A percentile compares a stretch with the other conserved stretches of the same genome.
Conservation (phyloP, 1,284 basidiomycete genomes). For the Serendipita sp. region DNA sequence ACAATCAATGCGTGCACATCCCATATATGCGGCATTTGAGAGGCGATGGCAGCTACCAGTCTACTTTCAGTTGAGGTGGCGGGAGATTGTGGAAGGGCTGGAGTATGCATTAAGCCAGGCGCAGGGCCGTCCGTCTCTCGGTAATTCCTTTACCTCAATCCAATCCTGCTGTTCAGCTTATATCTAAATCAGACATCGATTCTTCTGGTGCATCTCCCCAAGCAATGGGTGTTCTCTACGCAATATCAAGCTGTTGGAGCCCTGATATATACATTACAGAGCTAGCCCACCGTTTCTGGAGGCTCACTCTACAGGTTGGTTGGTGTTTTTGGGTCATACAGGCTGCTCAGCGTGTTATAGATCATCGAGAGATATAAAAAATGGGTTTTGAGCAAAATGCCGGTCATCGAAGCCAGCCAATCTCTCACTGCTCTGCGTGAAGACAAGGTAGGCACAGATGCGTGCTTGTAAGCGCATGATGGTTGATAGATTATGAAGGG, state of each 20-base stretch:
- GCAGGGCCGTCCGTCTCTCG: constrained; percentile 14
- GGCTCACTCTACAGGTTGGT: constrained; percentile 66
- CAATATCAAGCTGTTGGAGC: constrained; percentile 70
- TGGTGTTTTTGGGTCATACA: neutral
- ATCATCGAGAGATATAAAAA: constrained; percentile 62
- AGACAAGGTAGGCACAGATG: constrained; percentile 22
- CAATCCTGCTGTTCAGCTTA: constrained; percentile 45
- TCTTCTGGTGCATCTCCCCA: constrained; percentile 28
- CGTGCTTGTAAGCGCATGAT: neutral
- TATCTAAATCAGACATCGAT: constrained; percentile 55
- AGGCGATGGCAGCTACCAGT: constrained; percentile 89
- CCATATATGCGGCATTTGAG: constrained; percentile 59
- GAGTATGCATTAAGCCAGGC: constrained; percentile 49
- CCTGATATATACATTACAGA: constrained; percentile 72
- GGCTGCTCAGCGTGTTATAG: constrained; percentile 23
- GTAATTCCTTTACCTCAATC: constrained; percentile 7
- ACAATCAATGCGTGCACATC: constrained; percentile 54
- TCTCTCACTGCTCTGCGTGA: constrained; percentile 19
- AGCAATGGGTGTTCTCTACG: constrained; percentile 54
- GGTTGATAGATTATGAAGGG: neutral
- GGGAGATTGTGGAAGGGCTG: constrained; percentile 69
- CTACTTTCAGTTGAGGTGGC: constrained; percentile 96
- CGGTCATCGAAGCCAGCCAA: constrained; percentile 26
- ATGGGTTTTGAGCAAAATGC: constrained; percentile 47
- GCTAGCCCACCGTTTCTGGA: constrained; percentile 74